These are phyloP conservation scores for Fusarium brachygibbosum DNA, from an alignment of 2,329 filamentous ascomycete species.

Conservation along the genomic window DNA sequence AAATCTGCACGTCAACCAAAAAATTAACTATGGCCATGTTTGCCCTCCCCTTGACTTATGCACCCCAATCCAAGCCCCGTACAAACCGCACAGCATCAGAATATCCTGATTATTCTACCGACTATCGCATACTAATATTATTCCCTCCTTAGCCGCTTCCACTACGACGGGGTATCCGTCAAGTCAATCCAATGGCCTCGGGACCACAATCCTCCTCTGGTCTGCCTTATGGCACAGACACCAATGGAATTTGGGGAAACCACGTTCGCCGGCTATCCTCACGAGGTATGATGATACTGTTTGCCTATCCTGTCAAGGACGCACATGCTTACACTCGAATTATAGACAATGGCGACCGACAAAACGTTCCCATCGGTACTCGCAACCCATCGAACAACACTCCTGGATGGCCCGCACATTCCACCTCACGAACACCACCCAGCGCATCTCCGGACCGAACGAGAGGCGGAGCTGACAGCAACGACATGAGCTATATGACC, in stretches of 20 bases:
- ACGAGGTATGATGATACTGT: conserved; percentile 60
- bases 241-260: background rate
- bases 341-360: conserved; percentile 54
- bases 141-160: background rate
- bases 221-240: background rate
- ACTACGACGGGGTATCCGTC: background rate
- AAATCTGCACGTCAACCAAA: conserved; percentile 43
- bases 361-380: conserved; percentile 75
- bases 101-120: conserved; percentile 14
- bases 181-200: background rate
- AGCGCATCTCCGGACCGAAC: conserved; percentile 71
- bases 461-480: conserved; percentile 62
- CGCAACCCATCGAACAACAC: conserved; percentile 75
- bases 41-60: conserved; percentile 28
- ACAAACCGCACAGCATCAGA: conserved; percentile 41
- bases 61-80: conserved; percentile 31
- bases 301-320: background rate
- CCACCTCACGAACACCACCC: conserved; percentile 59
- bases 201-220: background rate
- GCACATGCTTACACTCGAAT: conserved; percentile 32
- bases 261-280: conserved; percentile 54
- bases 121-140: conserved; percentile 23
- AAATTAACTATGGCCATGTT: conserved; percentile 7
- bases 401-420: conserved; percentile 72
- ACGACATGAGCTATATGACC: conserved; percentile 46